A percentile compares a stretch with the other conserved stretches of the same genome.
phyloP scores from a whole-genome alignment of 495 filamentous ascomycete species.

The Durotheca rogersii region DNA sequence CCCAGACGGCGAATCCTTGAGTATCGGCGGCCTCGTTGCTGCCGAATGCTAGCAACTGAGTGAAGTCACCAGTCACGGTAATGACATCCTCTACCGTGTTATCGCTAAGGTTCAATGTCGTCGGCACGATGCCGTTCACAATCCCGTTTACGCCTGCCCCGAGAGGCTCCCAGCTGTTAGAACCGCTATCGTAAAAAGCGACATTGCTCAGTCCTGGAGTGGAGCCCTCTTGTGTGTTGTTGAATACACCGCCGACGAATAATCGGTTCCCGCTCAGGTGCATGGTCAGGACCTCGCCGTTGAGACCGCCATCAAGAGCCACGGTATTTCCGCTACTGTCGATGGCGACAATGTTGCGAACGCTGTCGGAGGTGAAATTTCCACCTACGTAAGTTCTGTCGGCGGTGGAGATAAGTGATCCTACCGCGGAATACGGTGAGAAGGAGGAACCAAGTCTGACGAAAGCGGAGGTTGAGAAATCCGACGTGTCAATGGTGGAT shows the following conservation, averaged over 20 bases:
- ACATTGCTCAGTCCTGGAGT: conserved; percentile 66
- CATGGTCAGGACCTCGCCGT: conserved; percentile 74
- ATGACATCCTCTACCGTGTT: conserved; percentile 71
- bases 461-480: conserved; percentile 70
- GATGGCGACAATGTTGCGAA: conserved; percentile 75
- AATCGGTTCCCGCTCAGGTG: conserved; percentile 61
- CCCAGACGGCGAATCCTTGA: conserved; percentile 85
- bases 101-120: conserved; percentile 76
- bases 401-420: conserved; percentile 58
- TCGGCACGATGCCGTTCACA: conserved; percentile 69
- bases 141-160: conserved; percentile 84
- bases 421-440: conserved; percentile 62
- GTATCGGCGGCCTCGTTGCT: conserved; percentile 60
- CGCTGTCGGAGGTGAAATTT: conserved; percentile 70
- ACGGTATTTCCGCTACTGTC: conserved; percentile 59
- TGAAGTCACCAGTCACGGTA: conserved; percentile 79
- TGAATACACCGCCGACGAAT: conserved; percentile 87
- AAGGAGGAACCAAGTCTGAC: conserved; percentile 72
- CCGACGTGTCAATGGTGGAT: conserved; percentile 55
- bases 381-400: conserved; percentile 74
- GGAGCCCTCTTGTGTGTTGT: conserved; percentile 63
- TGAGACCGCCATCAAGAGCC: conserved; percentile 70
- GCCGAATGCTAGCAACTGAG: conserved; percentile 64
- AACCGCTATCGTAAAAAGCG: conserved; percentile 69
- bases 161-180: conserved; percentile 72